phyloP scores from a whole-genome alignment of 768 basidiomycete genomes.

The Auricularia heimuer region DNA sequence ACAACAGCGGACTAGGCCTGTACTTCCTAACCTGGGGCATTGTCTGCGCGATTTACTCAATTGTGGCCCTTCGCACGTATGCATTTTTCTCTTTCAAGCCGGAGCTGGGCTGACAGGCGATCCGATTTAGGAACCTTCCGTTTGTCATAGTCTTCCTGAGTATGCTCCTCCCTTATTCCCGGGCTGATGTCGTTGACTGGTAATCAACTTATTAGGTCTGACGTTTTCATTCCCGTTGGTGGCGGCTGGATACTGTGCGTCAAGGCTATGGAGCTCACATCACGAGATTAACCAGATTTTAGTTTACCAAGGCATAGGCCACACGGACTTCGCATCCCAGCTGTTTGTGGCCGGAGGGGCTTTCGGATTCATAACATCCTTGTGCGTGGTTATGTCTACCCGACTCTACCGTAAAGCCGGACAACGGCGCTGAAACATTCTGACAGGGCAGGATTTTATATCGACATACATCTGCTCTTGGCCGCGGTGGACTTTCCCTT shows the following conservation, averaged over 20 bases:
- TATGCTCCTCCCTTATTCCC: neutral
- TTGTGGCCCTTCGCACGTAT: slow-evolving; percentile 9
- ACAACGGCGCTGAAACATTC: neutral
- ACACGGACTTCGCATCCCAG: slow-evolving; percentile 3
- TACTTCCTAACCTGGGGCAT: slow-evolving; percentile 8
- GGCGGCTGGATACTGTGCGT: slow-evolving; percentile 8
- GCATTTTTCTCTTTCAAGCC: neutral
- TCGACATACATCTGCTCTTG: slow-evolving; percentile 8
- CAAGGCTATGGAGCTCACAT: neutral
- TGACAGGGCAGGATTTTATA: slow-evolving; percentile 4
- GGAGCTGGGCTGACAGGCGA: neutral
- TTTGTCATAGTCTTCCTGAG: slow-evolving; percentile 6
- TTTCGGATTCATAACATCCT: slow-evolving; percentile 4
- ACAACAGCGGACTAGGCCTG: slow-evolving; percentile 7
- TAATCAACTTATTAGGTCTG: neutral
- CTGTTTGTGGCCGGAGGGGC: slow-evolving; percentile 7
- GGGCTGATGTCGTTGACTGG: neutral
- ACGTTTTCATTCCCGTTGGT: slow-evolving; percentile 2
- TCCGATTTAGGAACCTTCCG: slow-evolving; percentile 1
- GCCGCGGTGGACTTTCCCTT: slow-evolving; percentile 7
- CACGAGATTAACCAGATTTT: neutral
- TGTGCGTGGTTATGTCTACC: neutral
- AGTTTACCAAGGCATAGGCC: slow-evolving; percentile 7
- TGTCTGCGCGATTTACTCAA: slow-evolving; percentile 4
- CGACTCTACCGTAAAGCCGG: no score